Base-by-base conservation (phyloP, 1,139 yeast genomes). In the Taiozyma onychis region DNA sequence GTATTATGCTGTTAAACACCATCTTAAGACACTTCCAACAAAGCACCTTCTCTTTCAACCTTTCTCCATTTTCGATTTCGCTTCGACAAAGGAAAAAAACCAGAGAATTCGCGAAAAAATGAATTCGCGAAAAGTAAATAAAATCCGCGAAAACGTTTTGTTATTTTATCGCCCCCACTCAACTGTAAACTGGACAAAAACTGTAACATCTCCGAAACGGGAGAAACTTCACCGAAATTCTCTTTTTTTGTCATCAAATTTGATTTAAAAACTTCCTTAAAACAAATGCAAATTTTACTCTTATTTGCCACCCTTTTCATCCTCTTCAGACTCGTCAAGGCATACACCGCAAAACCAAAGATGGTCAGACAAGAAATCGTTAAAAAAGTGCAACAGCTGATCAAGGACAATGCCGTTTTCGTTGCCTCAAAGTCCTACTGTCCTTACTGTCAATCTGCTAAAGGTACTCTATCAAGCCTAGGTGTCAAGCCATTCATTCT, bases 351-450 rank as follows among this genome's bases (percentile, higher is more conserved):
- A 21, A 47, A 39, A 50, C 50, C 13, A 50, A 51, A 55, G 57
- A 68, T 69, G 71, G 72, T 63, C 45, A 76, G 83, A 49, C 76
- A 78, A 62, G 78, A 76, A 68, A 70, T 80, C 52, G 68, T 77
- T 53, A 66, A 75, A 45, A 80, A 78, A 65, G 87, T 86, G 58
- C 79, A 87, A 68, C 67, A 73, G 46, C 75, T 86, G 63, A 86
- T 88, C 70, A 76, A 77, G 62, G 70, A 76, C 54, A 80, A 86
- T 71, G 81, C 83, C 54, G 73, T 91, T 52, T 88, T 90, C 66
- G 83, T 91, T 58, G 97, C 97, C 49, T 85, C 96, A 48, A 90
- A 90, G 76, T 75, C 84, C 48, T 76, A 72, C 61, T 72, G 95
- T 67, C 95, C 95, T 41, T 86, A 81, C 76, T 88, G 95, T 67